Percentiles rank a stretch among this genome's conserved stretches.
Conservation (phyloP, 78 protist species). For the Pelomyxa schiedti region DNA sequence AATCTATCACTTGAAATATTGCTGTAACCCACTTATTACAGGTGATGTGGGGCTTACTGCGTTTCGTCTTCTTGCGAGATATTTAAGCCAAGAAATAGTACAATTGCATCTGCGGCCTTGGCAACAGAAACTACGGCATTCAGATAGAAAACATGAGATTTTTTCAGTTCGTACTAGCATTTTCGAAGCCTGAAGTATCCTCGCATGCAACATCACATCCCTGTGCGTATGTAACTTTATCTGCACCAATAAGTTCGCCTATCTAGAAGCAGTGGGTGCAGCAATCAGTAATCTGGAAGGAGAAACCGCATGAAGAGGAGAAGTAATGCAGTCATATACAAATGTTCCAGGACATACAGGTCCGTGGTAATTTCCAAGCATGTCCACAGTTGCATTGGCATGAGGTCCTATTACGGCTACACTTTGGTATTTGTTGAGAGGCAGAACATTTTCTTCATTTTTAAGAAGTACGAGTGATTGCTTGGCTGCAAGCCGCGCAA, state of each 20-base stretch:
- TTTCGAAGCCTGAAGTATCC: conserved; percentile 4
- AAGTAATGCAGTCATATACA: background rate
- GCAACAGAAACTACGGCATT: conserved; percentile 6
- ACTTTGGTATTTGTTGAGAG: background rate
- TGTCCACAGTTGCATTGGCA: background rate
- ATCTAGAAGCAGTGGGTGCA: background rate
- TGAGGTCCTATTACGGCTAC: conserved; percentile 24
- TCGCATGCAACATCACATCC: conserved; percentile 5
- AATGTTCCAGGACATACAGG: background rate
- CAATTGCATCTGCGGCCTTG: background rate
- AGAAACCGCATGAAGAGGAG: background rate
- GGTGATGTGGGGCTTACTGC: background rate
- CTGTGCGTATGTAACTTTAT: background rate
- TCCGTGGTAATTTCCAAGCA: conserved; percentile 6
- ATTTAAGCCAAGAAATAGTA: conserved; percentile 14
- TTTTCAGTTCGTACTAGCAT: too few species aligned
- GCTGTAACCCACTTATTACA: background rate
- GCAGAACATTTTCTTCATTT: background rate
- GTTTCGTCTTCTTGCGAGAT: conserved; percentile 4
- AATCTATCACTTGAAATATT: conserved; percentile 5
- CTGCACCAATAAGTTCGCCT: too few species aligned
- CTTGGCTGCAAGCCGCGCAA: conserved; percentile 1
- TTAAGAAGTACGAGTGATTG: background rate
- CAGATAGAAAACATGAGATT: too few species aligned
- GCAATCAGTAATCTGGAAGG: background rate